Evolutionary conservation across 169 alveolate species (phyloP).

Genomic region (Plasmodium inui): DNA sequence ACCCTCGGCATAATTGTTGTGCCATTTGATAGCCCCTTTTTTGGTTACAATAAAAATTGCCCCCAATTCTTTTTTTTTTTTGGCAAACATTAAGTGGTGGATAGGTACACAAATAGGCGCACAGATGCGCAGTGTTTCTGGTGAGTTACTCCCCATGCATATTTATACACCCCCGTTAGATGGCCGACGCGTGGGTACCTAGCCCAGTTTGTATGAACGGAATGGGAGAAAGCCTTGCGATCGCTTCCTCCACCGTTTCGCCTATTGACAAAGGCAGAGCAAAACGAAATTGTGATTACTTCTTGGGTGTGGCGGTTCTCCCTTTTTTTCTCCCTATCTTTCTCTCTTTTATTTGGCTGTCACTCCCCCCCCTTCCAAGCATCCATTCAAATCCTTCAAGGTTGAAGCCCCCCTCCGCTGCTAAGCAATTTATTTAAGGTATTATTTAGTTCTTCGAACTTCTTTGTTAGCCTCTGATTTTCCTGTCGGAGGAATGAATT

Average conservation of each 20-base stretch:
- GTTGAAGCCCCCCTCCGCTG: not conserved
- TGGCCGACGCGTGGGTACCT: not conserved
- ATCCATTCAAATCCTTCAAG: not conserved
- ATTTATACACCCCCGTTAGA: not conserved
- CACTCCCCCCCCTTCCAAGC: not conserved
- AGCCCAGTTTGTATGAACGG: not conserved
- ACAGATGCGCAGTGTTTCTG: not conserved
- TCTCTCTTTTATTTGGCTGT: not conserved
- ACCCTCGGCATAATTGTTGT: not conserved
- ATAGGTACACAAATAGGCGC: not conserved
- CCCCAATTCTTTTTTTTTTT: not conserved
- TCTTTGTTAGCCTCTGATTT: constrained; percentile 47
- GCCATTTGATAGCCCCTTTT: not conserved
- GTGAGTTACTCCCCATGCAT: not conserved
- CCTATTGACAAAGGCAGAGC: not conserved
- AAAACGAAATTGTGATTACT: not conserved
- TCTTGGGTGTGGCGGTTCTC: not conserved
- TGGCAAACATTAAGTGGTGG: not conserved
- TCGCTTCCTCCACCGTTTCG: not conserved
- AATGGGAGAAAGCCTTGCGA: not conserved
- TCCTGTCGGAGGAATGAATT: constrained; percentile 57
- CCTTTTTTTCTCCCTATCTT: not conserved
- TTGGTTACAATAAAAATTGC: not conserved
- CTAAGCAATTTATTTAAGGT: constrained; percentile 34
- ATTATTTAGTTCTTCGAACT: constrained; percentile 57